A percentile compares a stretch with the other conserved stretches of the same genome.
Conservation (phyloP, 768 basidiomycete genomes). For the Coprinopsis sp. region DNA sequence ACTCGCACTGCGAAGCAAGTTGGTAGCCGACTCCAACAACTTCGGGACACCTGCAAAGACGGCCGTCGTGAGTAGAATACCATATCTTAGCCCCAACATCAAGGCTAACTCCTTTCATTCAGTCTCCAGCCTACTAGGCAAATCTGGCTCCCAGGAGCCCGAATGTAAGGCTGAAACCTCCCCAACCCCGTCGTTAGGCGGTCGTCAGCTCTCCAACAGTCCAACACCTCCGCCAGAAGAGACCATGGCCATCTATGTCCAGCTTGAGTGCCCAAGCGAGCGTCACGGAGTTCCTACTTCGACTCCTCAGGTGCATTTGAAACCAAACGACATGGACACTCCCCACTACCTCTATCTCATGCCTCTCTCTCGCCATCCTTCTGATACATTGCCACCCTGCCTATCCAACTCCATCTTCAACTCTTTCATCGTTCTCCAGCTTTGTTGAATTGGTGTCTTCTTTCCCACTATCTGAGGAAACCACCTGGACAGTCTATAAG, state of each 20-base stretch:
- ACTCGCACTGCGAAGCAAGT: slow-evolving; percentile 72
- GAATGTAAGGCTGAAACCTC: slow-evolving; percentile 16
- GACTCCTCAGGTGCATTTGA: slow-evolving; percentile 17
- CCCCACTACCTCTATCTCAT: slow-evolving; percentile 18
- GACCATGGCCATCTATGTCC: slow-evolving; percentile 17
- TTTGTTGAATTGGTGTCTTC: slow-evolving; percentile 49
- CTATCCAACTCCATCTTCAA: slow-evolving; percentile 6
- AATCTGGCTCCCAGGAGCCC: background rate
- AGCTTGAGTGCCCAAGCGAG: slow-evolving; percentile 18
- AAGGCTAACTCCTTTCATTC: background rate
- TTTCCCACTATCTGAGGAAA: slow-evolving; percentile 35
- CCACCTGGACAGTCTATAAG: slow-evolving; percentile 42
- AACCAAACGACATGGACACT: slow-evolving; percentile 13
- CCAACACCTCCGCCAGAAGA: background rate
- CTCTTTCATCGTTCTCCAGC: slow-evolving; percentile 12
- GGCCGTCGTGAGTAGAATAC: slow-evolving; percentile 27
- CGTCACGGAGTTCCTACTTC: background rate
- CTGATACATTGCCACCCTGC: background rate
- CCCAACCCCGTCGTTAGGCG: slow-evolving; percentile 17
- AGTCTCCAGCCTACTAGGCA: background rate
- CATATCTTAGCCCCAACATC: background rate
- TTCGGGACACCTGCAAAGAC: slow-evolving; percentile 63
- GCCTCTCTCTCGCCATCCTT: slow-evolving; percentile 13
- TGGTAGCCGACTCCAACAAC: slow-evolving; percentile 72
- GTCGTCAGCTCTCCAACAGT: slow-evolving; percentile 3